Evolutionary conservation across 164 flowering plant genomes (phyloP).

Genomic region (Santalum album): DNA sequence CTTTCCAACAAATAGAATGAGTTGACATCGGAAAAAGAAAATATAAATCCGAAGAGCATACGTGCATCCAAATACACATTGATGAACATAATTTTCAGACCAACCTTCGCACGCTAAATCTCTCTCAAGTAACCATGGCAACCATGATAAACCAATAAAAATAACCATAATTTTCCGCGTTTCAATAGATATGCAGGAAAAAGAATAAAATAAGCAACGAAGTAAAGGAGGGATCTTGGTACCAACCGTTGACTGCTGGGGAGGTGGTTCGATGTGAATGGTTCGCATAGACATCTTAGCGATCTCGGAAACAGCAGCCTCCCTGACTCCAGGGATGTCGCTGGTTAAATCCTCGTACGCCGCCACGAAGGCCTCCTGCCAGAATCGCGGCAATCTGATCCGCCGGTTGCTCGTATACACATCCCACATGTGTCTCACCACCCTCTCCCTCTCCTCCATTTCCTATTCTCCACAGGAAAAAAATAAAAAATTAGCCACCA

Average conservation of each 20-base stretch:
- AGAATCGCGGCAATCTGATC: constrained; percentile 68
- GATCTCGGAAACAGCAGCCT: constrained; percentile 78
- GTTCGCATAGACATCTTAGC: constrained; percentile 88
- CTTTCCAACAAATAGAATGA: too few species aligned
- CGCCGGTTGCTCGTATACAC: constrained; percentile 72
- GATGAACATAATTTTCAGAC: too few species aligned
- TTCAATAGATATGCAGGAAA: not conserved
- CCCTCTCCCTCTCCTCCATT: constrained; percentile 97
- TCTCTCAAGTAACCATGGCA: too few species aligned
- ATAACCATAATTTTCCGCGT: too few species aligned
- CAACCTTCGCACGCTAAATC: too few species aligned
- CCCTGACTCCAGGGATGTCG: constrained; percentile 57
- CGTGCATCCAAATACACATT: too few species aligned
- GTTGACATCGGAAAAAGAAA: too few species aligned
- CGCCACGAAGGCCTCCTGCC: constrained; percentile 95
- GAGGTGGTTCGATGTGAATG: constrained; percentile 55
- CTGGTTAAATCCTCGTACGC: constrained; percentile 85
- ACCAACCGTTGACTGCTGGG: constrained; percentile 41
- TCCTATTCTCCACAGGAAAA: constrained; percentile 36
- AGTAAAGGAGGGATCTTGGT: not conserved
- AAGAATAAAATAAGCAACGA: not conserved
- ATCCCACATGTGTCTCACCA: constrained; percentile 99
- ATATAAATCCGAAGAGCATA: too few species aligned
- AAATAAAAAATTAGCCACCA: not conserved
- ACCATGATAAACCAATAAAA: too few species aligned